Percentiles rank a stretch among this genome's conserved stretches.
Evolutionary conservation across 495 filamentous ascomycete species (phyloP).

Genomic region (Aspergillus steynii): DNA sequence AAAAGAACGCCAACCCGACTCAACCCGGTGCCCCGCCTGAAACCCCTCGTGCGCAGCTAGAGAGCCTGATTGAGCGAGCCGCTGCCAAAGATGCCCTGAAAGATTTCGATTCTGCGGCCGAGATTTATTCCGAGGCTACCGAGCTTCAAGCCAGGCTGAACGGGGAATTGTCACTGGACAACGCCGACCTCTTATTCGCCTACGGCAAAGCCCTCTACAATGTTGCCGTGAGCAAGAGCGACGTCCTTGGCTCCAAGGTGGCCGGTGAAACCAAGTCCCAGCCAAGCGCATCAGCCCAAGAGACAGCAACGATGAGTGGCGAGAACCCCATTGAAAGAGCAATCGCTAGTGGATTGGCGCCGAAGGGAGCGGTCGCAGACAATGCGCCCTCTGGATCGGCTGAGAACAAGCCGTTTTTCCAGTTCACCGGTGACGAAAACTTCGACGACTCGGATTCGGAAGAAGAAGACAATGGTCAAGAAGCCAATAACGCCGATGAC

Average conservation of each 20-base stretch:
- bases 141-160: conserved; percentile 89
- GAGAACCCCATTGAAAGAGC: conserved; percentile 32
- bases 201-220: conserved; percentile 94
- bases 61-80: conserved; percentile 56
- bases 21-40: conserved; percentile 9
- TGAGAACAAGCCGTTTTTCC: conserved; percentile 73
- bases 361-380: conserved; percentile 39
- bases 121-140: conserved; percentile 83
- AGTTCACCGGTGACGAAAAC: conserved; percentile 92
- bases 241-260: conserved; percentile 85
- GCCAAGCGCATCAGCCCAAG: conserved; percentile 30
- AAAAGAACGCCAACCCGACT: conserved; percentile 10
- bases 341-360: conserved; percentile 23
- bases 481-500: conserved; percentile 62
- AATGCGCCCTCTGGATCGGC: conserved; percentile 37
- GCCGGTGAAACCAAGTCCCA: conserved; percentile 54
- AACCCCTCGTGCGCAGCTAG: conserved; percentile 33
- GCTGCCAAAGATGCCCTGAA: conserved; percentile 77
- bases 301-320: conserved; percentile 15
- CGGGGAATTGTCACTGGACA: conserved; percentile 84
- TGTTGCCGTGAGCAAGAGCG: conserved; percentile 88
- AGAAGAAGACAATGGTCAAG: conserved; percentile 54
- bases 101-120: conserved; percentile 79
- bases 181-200: conserved; percentile 88
- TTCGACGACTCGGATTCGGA: conserved; percentile 78